phyloP scores from a whole-genome alignment of 192 early-diverging fungal species.

The Dimargaris cristalligena region DNA sequence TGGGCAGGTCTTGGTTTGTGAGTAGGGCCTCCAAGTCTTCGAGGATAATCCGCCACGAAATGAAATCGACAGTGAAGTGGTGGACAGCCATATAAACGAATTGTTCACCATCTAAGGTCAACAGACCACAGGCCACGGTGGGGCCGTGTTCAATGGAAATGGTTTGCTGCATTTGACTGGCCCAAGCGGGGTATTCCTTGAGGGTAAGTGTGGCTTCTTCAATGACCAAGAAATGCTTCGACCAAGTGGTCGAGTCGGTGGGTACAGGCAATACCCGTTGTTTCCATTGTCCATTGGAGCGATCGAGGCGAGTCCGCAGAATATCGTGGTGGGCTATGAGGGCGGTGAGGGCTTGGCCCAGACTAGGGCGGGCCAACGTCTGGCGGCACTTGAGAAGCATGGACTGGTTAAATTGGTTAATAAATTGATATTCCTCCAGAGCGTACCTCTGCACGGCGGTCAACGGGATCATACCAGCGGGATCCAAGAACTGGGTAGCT shows the following conservation, averaged over 20 bases:
- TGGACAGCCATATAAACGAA: conserved; percentile 15
- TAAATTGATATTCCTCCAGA: background rate
- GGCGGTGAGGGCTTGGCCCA: background rate
- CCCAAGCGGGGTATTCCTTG: background rate
- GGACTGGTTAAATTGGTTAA: conserved; percentile 5
- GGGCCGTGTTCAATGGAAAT: background rate
- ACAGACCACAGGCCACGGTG: background rate
- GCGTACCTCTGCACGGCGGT: background rate
- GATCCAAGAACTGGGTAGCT: background rate
- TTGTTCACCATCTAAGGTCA: conserved; percentile 12
- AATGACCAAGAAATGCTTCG: no score
- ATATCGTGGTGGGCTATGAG: conserved; percentile 7
- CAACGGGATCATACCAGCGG: background rate
- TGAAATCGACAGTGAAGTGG: conserved; percentile 18
- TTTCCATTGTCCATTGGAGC: background rate
- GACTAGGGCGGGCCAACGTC: background rate
- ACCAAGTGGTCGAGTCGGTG: background rate
- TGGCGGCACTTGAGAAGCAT: conserved; percentile 3
- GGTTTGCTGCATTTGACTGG: background rate
- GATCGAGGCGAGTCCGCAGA: background rate
- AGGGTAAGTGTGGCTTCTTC: no score
- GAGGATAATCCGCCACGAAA: conserved; percentile 21
- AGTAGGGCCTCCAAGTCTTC: conserved; percentile 16
- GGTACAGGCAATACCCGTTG: background rate
- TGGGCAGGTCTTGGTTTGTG: conserved; percentile 6